A percentile compares a stretch with the other conserved stretches of the same genome.
These are phyloP conservation scores for Globisporangium middletonii DNA, from an alignment of 352 stramenopile species.

Conservation along the genomic window DNA sequence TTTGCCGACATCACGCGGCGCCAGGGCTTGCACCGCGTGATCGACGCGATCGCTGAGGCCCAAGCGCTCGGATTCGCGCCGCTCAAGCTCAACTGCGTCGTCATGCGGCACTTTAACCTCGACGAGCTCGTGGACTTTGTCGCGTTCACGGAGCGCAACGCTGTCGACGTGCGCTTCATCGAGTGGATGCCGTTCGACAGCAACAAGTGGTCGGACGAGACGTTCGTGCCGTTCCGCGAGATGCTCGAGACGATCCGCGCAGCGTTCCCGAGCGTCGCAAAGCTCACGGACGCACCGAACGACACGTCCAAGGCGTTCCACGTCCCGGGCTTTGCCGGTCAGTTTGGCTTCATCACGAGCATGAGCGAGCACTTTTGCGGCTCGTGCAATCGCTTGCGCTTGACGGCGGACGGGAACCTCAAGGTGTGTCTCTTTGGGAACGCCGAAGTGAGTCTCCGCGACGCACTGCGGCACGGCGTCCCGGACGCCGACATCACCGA, in stretches of 20 bases:
- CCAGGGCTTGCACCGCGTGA: constrained; percentile 81
- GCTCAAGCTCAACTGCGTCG: constrained; percentile 97
- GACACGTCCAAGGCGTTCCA: constrained; percentile 96
- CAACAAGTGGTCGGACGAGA: constrained; percentile 93
- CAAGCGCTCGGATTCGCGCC: constrained; percentile 40
- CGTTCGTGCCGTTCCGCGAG: constrained; percentile 92
- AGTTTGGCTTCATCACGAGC: constrained; percentile 95
- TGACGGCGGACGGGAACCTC: constrained; percentile 94
- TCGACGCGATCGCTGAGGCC: constrained; percentile 76
- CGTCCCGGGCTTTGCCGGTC: constrained; percentile 54
- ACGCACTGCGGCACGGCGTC: constrained; percentile 82
- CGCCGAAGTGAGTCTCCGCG: constrained; percentile 90
- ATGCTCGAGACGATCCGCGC: constrained; percentile 72
- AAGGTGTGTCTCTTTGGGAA: constrained; percentile 97
- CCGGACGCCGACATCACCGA: constrained; percentile 79
- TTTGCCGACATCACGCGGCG: constrained; percentile 93
- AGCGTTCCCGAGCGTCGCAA: constrained; percentile 40
- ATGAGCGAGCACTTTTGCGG: constrained; percentile 99
- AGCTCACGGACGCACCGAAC: constrained; percentile 73
- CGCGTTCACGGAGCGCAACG: constrained; percentile 77
- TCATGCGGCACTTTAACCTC: constrained; percentile 95
- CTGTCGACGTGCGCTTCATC: constrained; percentile 96
- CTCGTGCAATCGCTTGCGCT: constrained; percentile 94
- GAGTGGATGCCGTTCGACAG: constrained; percentile 99
- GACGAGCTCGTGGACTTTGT: constrained; percentile 95